A percentile compares a stretch with the other conserved stretches of the same genome.
phyloP scores from a whole-genome alignment of 352 stramenopile species.

The Thalassiosira ordinaria region DNA sequence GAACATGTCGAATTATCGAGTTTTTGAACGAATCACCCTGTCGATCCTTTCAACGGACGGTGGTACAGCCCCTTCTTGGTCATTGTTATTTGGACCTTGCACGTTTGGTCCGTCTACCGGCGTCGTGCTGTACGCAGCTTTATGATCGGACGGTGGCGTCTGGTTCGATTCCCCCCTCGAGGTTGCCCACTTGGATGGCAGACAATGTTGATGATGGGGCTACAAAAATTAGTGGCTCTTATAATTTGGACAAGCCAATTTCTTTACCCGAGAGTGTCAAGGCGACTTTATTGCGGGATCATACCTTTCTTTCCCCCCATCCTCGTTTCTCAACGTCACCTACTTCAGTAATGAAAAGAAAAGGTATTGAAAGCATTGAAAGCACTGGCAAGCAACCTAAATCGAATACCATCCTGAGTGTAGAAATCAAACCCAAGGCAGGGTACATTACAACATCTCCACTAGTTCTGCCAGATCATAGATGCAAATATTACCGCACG shows the following conservation, averaged over 20 bases:
- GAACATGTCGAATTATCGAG: constrained; percentile 6
- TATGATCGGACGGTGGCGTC: constrained; percentile 29
- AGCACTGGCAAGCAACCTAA: no score
- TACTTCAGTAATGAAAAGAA: no score
- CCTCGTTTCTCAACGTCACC: constrained; percentile 12
- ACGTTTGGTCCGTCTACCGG: constrained; percentile 14
- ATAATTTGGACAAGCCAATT: no score
- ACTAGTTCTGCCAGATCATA: constrained; percentile 62
- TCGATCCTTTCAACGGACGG: constrained; percentile 26
- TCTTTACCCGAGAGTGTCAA: constrained; percentile 5
- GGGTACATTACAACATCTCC: constrained; percentile 73
- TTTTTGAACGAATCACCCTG: constrained; percentile 14
- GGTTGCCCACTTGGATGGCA: constrained; percentile 49
- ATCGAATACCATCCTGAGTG: no score
- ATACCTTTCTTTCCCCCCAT: constrained; percentile 35
- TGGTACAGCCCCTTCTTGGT: constrained; percentile 42
- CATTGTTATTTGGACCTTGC: constrained; percentile 40
- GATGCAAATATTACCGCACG: constrained; percentile 62
- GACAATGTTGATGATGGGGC: no score
- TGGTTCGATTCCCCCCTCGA: constrained; percentile 32
- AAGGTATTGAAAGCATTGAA: no score
- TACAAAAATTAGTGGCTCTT: no score
- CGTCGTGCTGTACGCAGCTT: constrained; percentile 20
- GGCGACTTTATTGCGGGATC: constrained; percentile 39
- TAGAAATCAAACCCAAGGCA: constrained; percentile 81